Evolutionary conservation across 1,284 basidiomycete species (phyloP).

Genomic region (Ceratobasidium theobromae): DNA sequence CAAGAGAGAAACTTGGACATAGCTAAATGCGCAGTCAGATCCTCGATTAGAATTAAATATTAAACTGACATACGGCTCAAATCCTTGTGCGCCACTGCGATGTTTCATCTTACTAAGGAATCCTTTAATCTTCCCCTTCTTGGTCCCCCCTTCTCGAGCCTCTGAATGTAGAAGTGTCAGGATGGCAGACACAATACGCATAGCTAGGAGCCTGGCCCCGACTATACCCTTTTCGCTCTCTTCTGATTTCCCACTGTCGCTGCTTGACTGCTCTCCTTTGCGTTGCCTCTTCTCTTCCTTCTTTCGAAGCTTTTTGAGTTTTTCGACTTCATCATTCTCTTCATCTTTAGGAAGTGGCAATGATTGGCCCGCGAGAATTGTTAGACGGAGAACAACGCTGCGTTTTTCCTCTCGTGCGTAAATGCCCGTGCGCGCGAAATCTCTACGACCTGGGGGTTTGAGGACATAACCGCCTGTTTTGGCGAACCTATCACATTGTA

Average conservation of each 20-base stretch:
- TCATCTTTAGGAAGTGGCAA: constrained; percentile 24
- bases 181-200: neutral
- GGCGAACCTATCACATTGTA: constrained; percentile 4
- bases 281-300: constrained; percentile 12
- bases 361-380: constrained; percentile 15
- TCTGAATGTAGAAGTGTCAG: neutral
- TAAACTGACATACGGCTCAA: constrained; percentile 6
- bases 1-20: constrained; percentile 11
- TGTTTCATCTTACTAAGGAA: constrained; percentile 18
- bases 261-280: constrained; percentile 8
- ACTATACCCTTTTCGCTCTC: neutral
- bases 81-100: constrained; percentile 15
- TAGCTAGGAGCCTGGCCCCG: constrained; percentile 1
- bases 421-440: constrained; percentile 6
- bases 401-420: constrained; percentile 21
- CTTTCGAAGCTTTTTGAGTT: neutral
- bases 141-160: neutral
- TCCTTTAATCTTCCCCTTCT: constrained; percentile 10
- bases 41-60: neutral
- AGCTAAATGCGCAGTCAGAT: neutral
- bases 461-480: constrained; percentile 25
- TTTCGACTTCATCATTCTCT: constrained; percentile 11
- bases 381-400: neutral
- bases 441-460: constrained; percentile 23
- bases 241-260: neutral